Conservation (phyloP, 164 flowering plant species). For the Dillenia turbinata region DNA sequence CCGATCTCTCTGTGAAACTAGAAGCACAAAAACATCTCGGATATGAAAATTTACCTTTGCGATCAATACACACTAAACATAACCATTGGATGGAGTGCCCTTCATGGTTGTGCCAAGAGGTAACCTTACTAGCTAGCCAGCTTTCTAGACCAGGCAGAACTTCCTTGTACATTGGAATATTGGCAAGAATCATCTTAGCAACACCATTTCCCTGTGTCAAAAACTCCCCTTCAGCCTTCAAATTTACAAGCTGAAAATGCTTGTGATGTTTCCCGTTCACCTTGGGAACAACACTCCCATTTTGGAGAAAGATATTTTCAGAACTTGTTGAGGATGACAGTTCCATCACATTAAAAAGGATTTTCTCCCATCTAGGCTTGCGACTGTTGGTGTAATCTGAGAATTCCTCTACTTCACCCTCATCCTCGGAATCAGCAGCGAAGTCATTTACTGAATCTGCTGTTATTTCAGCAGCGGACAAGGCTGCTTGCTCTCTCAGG, state of each 20-base stretch:
- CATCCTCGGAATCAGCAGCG: constrained; percentile 56
- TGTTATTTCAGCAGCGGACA: constrained; percentile 81
- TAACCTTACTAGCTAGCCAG: constrained; percentile 74
- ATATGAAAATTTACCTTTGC: constrained; percentile 53
- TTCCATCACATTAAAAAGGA: constrained; percentile 37
- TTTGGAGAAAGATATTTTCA: constrained; percentile 30
- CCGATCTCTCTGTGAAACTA: no score
- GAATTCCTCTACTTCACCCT: constrained; percentile 33
- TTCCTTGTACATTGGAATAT: constrained; percentile 63
- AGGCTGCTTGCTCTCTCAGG: constrained; percentile 87
- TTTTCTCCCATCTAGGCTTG: constrained; percentile 50
- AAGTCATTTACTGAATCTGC: constrained; percentile 63
- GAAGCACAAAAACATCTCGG: no score
- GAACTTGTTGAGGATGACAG: constrained; percentile 25
- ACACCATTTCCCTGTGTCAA: constrained; percentile 54
- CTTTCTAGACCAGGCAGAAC: constrained; percentile 80
- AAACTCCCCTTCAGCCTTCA: constrained; percentile 41
- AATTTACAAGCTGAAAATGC: constrained; percentile 45
- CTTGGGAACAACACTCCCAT: constrained; percentile 48
- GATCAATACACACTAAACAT: constrained; percentile 69
- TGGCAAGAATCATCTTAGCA: constrained; percentile 47
- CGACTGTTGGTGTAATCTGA: constrained; percentile 25
- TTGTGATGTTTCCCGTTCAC: constrained; percentile 87
- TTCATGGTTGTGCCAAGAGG: constrained; percentile 82
- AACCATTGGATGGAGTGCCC: constrained; percentile 89